phyloP scores from a whole-genome alignment of 306 rosid genomes.

The Corylus heterophylla region DNA sequence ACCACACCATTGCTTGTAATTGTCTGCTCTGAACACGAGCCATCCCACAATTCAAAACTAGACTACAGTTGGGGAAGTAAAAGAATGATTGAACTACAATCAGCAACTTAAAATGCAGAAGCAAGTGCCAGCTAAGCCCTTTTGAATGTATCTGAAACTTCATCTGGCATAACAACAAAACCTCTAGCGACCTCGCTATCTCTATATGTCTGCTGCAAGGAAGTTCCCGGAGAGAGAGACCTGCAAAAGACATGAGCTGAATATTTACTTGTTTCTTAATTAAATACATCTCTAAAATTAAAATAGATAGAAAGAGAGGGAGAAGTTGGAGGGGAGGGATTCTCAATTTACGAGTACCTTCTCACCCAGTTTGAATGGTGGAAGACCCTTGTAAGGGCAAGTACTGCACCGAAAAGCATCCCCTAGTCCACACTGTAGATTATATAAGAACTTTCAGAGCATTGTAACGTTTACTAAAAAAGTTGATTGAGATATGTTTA shows the following conservation, averaged over 20 bases:
- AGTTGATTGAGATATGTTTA: neutral
- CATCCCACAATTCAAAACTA: neutral
- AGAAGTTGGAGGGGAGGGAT: neutral
- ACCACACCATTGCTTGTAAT: neutral
- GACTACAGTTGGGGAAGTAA: neutral
- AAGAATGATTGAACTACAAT: neutral
- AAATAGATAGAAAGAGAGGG: neutral
- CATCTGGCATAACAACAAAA: neutral
- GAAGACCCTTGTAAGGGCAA: constrained; percentile 97
- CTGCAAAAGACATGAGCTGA: constrained; percentile 40
- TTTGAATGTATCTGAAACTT: neutral
- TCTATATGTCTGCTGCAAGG: constrained; percentile 78
- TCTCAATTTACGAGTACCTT: constrained; percentile 52
- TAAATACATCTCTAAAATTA: constrained; percentile 1
- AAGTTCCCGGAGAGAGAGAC: constrained; percentile 61
- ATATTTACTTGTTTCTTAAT: neutral
- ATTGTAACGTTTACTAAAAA: constrained; percentile 9
- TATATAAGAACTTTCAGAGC: constrained; percentile 32
- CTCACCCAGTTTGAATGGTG: constrained; percentile 89
- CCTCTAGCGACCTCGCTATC: neutral
- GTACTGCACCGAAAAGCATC: constrained; percentile 95
- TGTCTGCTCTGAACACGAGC: neutral
- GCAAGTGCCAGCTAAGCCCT: neutral
- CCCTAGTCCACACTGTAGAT: constrained; percentile 91
- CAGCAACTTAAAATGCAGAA: neutral